A percentile compares a stretch with the other conserved stretches of the same genome.
Evolutionary conservation across 2,329 filamentous ascomycete genomes (phyloP).

Genomic region (Raffaelea arxii): DNA sequence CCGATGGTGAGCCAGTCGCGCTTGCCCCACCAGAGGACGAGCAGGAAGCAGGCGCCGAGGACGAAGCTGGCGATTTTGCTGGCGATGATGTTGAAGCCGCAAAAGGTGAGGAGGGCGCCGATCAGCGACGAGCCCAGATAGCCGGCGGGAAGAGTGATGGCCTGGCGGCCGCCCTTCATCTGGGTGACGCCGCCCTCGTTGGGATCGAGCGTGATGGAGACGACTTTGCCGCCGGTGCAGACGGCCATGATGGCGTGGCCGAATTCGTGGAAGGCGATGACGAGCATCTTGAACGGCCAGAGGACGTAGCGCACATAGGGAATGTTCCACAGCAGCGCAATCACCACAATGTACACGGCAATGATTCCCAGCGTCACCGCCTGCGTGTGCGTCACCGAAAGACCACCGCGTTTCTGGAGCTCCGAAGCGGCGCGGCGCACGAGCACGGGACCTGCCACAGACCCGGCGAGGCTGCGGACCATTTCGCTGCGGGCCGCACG

Average conservation of each 20-base stretch:
- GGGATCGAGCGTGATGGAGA: conserved; percentile 54
- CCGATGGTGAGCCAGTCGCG: conserved; percentile 68
- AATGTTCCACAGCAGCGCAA: conserved; percentile 70
- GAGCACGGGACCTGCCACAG: conserved; percentile 9
- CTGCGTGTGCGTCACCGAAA: conserved; percentile 58
- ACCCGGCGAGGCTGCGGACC: conserved; percentile 7
- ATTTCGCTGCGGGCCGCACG: conserved; percentile 8
- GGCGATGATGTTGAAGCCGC: conserved; percentile 72
- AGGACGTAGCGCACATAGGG: conserved; percentile 65
- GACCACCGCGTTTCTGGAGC: conserved; percentile 8
- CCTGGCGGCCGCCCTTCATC: conserved; percentile 62
- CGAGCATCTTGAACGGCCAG: conserved; percentile 84
- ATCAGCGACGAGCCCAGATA: conserved; percentile 71
- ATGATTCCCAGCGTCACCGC: conserved; percentile 63
- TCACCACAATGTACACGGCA: conserved; percentile 45
- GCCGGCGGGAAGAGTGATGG: conserved; percentile 65
- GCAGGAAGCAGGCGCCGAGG: conserved; percentile 61
- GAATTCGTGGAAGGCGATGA: conserved; percentile 76
- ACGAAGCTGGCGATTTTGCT: conserved; percentile 70
- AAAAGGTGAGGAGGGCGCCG: conserved; percentile 67
- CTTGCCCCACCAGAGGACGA: conserved; percentile 77
- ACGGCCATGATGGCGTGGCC: conserved; percentile 65
- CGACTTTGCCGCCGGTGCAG: conserved; percentile 60
- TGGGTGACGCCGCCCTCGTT: conserved; percentile 70
- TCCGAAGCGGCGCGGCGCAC: conserved; percentile 6